Base-by-base conservation (phyloP, 106 monocot genomes). In the Acorus gramineus region DNA sequence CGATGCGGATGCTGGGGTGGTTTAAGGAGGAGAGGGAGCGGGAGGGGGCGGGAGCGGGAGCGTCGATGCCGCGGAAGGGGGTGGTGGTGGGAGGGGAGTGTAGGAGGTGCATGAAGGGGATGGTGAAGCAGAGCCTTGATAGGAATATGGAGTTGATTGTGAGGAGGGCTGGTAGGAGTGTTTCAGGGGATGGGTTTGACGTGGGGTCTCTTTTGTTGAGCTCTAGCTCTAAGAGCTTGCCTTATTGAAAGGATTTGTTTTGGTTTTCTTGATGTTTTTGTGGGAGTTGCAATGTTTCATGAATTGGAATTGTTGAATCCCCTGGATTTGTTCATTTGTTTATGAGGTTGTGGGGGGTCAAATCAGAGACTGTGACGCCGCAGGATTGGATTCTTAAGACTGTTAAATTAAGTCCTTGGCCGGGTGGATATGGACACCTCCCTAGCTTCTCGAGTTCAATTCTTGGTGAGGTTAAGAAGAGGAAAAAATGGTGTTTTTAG, bases 101-200 rank as follows among this genome's bases (percentile, higher is more conserved):
- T 12, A 55, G 65, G 53, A 71, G 62, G 7, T 75, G 69, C 0
- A 65, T 92, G 44, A 59, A 67, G 63, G 67, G 42, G 55, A 71
- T 92, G 73, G 87, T 92, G 67, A 85, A 54, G 65, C 80, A 87
- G 66, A 92, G 92, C 50, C 79, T 92, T 43, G 66, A 82, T 47
- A 77, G 55, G 71, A 92, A 82, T 57, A 82, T 87, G 92, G 70
- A 73, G 11, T 60, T 51, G 12, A 84, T 92, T 45, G 42, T 79
- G 67, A 77, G 55, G 52, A 92, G 85, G 56, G 79, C 76, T 51
- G 28, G 28, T 28, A 28, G 28, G 28, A 71, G 43, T 3, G 68
- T 49, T 42, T 53, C 52, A 2, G 62, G 56, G 51, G 60, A 71
- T 48, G 47, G 4, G 5, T 47, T 54, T 42, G 7, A 11, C 10